phyloP scores from a whole-genome alignment of 768 basidiomycete genomes.

The Boletales sp. region DNA sequence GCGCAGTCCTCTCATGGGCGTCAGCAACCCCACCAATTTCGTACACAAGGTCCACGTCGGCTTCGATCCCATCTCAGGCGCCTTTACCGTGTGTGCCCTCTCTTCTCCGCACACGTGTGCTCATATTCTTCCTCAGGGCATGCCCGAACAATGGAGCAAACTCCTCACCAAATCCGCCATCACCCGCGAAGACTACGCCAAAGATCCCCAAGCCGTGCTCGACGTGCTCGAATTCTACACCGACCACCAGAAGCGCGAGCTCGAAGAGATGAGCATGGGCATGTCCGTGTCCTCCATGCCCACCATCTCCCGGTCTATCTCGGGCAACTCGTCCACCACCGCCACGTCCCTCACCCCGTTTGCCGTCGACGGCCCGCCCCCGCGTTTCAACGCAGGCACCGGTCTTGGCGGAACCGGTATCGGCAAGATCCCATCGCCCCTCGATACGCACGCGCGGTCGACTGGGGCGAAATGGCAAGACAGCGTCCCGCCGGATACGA shows the following conservation, averaged over 20 bases:
- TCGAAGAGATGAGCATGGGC: constrained; percentile 57
- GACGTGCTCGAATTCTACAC: constrained; percentile 99
- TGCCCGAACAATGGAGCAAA: constrained; percentile 97
- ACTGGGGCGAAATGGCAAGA: constrained; percentile 43
- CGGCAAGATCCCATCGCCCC: constrained; percentile 40
- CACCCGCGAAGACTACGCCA: constrained; percentile 95
- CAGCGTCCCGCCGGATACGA: constrained; percentile 36
- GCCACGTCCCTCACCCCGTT: constrained; percentile 36
- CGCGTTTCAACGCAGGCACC: constrained; percentile 88
- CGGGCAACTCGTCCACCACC: constrained; percentile 12
- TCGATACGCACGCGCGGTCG: constrained; percentile 35
- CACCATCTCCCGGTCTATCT: constrained; percentile 20
- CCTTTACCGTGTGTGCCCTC: constrained; percentile 73
- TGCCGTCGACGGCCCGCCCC: constrained; percentile 44
- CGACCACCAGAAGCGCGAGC: constrained; percentile 93
- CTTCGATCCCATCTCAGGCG: constrained; percentile 90
- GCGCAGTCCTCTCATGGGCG: constrained; percentile 88
- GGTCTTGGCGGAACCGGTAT: constrained; percentile 73
- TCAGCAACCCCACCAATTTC: constrained; percentile 94
- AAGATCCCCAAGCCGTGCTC: constrained; percentile 94
- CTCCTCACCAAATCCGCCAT: constrained; percentile 97
- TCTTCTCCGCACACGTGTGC: too few relatives aligned
- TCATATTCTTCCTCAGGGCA: constrained; percentile 51
- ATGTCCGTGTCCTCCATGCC: constrained; percentile 8
- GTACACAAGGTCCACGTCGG: constrained; percentile 99